Evolutionary conservation across 345 rosid species (phyloP), one percentile per base, ranked within the genome.

Genomic region (Turritis glabra): DNA sequence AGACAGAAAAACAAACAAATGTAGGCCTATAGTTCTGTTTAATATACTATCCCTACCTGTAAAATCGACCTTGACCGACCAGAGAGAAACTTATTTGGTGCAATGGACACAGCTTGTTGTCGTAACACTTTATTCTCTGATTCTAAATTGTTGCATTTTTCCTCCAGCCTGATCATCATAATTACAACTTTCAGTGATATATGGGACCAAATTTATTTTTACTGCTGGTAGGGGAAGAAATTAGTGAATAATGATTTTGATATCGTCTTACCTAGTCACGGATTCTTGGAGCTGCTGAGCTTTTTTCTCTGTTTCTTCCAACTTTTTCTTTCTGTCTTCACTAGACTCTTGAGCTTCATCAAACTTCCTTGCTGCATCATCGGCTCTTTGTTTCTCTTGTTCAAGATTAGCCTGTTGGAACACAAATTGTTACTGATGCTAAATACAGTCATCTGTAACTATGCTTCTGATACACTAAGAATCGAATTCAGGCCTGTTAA

Each of bases 81-180:
- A 26, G 96, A 90, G 69, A 92, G 91, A 77, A 88, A 88, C 82
- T 88, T 90, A 59, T 86, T 92, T 29, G 98, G 92, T 61, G 98
- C 86, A 85, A 92, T 85, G 27, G 96, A 87, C 63, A 92, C 91
- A 51, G 95, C 96, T 77, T 92, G 98, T 77, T 92, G 98, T 40
- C 96, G 79, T 46, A 92, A 84, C n/a, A 92, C 98, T 86, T 87
- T 84, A 77, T 90, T 90, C 79, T 90, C 96, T 35, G 98, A 92
- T 79, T 88, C 96, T 63, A 88, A 69, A 67, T 92, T 92, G 40
- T 82, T 59, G 40, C 89, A 82, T 82, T 87, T 92, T 83, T 90
- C 98, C 75, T 92, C 98, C 68, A 86, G 76, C 82, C 98, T 92
- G 74, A 67, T 71, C 78, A 77, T 13, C 2, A 64, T 14, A 47